A percentile compares a stretch with the other conserved stretches of the same genome.
These are phyloP conservation scores for Nemania sp. DNA, from an alignment of 2,329 filamentous ascomycete species.

Conservation along the genomic window DNA sequence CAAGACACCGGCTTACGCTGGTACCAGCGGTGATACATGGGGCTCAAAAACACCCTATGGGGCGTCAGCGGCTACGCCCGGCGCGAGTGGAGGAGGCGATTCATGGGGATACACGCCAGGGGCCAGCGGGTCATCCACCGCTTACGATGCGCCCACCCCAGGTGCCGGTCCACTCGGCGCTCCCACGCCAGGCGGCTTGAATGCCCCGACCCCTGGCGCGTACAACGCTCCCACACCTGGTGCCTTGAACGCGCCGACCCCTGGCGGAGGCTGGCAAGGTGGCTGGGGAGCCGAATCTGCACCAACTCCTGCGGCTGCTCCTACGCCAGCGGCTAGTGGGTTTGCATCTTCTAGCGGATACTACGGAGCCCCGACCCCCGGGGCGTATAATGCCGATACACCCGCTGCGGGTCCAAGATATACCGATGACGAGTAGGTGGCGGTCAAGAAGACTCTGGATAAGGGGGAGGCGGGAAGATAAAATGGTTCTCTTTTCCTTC, in stretches of 20 bases:
- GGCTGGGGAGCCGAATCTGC: constrained; percentile 66
- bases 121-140: constrained; percentile 47
- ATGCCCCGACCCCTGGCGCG: constrained; percentile 73
- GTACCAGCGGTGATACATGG: constrained; percentile 58
- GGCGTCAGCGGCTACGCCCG: constrained; percentile 60
- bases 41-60: constrained; percentile 80
- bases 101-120: constrained; percentile 63
- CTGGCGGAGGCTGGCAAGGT: constrained; percentile 64
- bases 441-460: constrained; percentile 8
- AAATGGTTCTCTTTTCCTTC: not conserved
- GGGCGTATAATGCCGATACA: constrained; percentile 39
- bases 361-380: constrained; percentile 46
- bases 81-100: constrained; percentile 60
- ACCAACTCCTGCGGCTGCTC: constrained; percentile 68
- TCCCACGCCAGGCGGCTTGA: constrained; percentile 64
- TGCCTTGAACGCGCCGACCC: constrained; percentile 67
- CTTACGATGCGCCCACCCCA: constrained; percentile 73
- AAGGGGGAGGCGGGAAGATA: constrained; percentile 11
- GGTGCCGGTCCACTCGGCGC: constrained; percentile 59
- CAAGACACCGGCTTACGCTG: constrained; percentile 67
- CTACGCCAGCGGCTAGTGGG: constrained; percentile 70
- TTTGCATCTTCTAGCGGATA: constrained; percentile 50
- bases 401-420: constrained; percentile 39
- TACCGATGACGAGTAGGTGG: constrained; percentile 37
- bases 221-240: constrained; percentile 67